Conservation (phyloP, 2,329 filamentous ascomycete species). For the Didymella glomerata region DNA sequence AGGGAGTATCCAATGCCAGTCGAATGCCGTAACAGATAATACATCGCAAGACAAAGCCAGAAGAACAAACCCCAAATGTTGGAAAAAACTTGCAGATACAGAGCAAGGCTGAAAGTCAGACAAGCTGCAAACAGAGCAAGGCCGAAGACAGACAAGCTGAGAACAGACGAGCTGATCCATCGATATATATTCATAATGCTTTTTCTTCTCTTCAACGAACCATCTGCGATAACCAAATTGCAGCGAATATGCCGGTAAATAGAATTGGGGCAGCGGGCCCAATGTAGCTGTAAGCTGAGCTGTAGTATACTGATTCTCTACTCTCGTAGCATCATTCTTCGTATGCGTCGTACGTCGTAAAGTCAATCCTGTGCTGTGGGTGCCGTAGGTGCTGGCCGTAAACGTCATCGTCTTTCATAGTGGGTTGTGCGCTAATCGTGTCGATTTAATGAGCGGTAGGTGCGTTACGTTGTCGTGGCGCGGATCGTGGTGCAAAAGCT, state of each 20-base stretch:
- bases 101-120: not conserved
- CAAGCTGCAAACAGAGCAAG: not conserved
- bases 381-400: constrained; percentile 38
- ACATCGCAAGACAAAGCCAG: not conserved
- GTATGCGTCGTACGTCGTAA: constrained; percentile 49
- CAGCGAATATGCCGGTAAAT: constrained; percentile 10
- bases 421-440: constrained; percentile 35
- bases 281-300: constrained; percentile 15
- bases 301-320: constrained; percentile 46
- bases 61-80: not conserved
- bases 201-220: constrained; percentile 5
- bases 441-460: constrained; percentile 35
- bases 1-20: constrained; percentile 10
- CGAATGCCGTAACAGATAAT: constrained; percentile 13
- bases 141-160: not conserved
- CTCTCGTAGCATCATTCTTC: constrained; percentile 53
- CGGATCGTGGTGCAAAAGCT: constrained; percentile 19
- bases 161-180: constrained; percentile 3
- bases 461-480: constrained; percentile 22
- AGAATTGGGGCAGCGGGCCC: constrained; percentile 16
- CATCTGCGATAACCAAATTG: constrained; percentile 3
- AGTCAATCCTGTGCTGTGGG: constrained; percentile 42
- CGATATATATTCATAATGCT: constrained; percentile 16
- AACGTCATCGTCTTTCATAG: constrained; percentile 45
- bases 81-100: not conserved